Evolutionary conservation across 352 stramenopile species (phyloP), one percentile per base, ranked within the genome.

Genomic region (Globisporangium cystogenes): DNA sequence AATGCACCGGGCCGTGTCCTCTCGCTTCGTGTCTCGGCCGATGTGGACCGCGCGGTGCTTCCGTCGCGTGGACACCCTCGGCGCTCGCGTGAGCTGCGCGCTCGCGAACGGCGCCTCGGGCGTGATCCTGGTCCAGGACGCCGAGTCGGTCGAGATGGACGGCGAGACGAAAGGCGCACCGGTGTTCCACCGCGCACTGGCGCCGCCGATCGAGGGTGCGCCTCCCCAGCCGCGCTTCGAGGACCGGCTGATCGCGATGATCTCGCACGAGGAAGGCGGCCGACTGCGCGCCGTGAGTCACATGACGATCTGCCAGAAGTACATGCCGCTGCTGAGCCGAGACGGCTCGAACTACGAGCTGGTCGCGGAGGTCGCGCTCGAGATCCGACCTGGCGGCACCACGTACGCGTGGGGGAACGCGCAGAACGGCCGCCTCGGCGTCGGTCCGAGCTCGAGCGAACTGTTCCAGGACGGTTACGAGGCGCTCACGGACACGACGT

Each of bases 381-480:
- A 75, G 29, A 62, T 88, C 16, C 68, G 68, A 4, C 29, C 62
- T 1, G 70, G 75, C 14, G 80, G 80, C 23, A 83, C 70, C 6
- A 75, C 73, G 0, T 88, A 87, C 47, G 73, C 77, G 21, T 90
- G 80, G 80, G 80, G 80, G 1, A 68, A 76, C 43, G 75, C 64
- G 20, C 61, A 86, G 21, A 81, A 82, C 23, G 80, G 80, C 3
- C 69, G 80, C 0, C 54, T 90, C 0, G 80, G 80, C 0, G 35
- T 88, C 11, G 76, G 76, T 21, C 54, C 4, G 48, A 45, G 23
- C 23, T 35, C 40, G 51, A 40, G 41, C 14, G 48, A 55, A 11
- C 48, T 67, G n/a, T 78, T 86, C 29, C 61, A 68, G 1, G 75
- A 90, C 31, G 80, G 80, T 1, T 88, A 88, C 44, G 80, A 90